Base-by-base conservation (phyloP, 306 rosid species). In the Begonia peltatifolia region DNA sequence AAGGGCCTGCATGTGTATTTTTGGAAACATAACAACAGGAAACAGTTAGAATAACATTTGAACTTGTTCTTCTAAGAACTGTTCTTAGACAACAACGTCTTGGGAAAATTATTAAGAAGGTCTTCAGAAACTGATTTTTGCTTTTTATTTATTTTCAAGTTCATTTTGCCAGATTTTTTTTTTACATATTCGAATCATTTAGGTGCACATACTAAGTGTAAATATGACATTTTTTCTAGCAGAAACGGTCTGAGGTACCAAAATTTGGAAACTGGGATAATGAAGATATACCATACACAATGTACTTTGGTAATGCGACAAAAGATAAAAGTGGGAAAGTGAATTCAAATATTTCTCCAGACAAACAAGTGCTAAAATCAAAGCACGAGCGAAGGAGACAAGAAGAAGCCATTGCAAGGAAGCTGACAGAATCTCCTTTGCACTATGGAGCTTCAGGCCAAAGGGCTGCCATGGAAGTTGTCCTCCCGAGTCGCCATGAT, bases 191-290 rank as follows among this genome's bases (percentile, higher is more conserved):
- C 42, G 35, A 35, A 35, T 59, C 41, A 30, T 53, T 47, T 18
- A 12, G 7, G 8, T 58, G 15, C 2, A 23, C 20, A 46, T n/a
- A 23, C n/a, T 46, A 17, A 13, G 47, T 49, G 22, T 12, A 56
- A 10, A 53, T 11, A 23, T 23, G 50, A 22, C 5, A 47, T 38
- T 50, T 42, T 43, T 54, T 44, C 17, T 44, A 35, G 58, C 48
- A 55, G 62, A 61, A 52, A 41, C 52, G 62, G 17, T 47, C 57
- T 1, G 50, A 56, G 20, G 62, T 42, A n/a, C 68, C 62, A 11
- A 9, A 55, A 36, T 63, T 63, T 49, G 68, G 68, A 2, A 49
- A 63, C 44, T 56, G 68, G 68, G 68, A 63, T 11, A 25, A 12
- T 47, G 67, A 63, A 14, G 35, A 63, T 56, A 43, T 56, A 35